Evolutionary conservation across 176 grass and related monocot species (phyloP), one percentile per base, ranked within the genome.

Genomic region (Oryza nivara): DNA sequence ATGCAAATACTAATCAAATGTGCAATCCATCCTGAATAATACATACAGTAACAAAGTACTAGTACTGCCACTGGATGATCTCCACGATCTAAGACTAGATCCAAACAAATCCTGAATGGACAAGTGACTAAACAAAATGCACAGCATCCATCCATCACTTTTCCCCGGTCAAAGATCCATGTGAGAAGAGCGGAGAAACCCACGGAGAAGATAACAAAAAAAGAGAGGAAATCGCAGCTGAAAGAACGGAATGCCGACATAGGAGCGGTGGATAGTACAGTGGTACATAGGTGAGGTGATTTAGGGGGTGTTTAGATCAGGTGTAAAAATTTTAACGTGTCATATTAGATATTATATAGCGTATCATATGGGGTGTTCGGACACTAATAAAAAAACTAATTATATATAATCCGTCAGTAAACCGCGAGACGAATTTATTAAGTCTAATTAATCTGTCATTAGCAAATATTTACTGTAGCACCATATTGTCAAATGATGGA

Each of bases 191-290:
- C 28, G 17, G 51, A 11, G 19, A 12, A 41, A 51, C 9, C 3
- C 1, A 4, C 0, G 6, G 25, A 54, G 4, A 23, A 38, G 36
- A 36, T 1, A 5, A 41, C 6, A 32, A 14, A 17, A 15, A 46
- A 0, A 12, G 22, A 73, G 23, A 14, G 11, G 25, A 45, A 17
- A 63, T 63, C n/a, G n/a, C 58, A 63, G 58, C 58, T 23, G 58
- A 58, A 20, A 6, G 12, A 76, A 30, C 73, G 32, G 74, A 25
- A 46, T 71, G 83, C 83, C 74, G 83, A 78, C 83, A 71, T 78
- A 35, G 83, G 49, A 19, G 14, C 3, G 14, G 16, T 11, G 15
- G 49, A 6, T 22, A 19, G 77, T 48, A 65, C 36, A 16, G 34
- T 34, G 0, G 7, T 43, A 7, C 20, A 0, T 5, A 15, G 46